Percentiles rank a stretch among this genome's conserved stretches.
These are phyloP conservation scores for Tetramitus jugosus DNA, from an alignment of 208 protist genomes.

Conservation along the genomic window DNA sequence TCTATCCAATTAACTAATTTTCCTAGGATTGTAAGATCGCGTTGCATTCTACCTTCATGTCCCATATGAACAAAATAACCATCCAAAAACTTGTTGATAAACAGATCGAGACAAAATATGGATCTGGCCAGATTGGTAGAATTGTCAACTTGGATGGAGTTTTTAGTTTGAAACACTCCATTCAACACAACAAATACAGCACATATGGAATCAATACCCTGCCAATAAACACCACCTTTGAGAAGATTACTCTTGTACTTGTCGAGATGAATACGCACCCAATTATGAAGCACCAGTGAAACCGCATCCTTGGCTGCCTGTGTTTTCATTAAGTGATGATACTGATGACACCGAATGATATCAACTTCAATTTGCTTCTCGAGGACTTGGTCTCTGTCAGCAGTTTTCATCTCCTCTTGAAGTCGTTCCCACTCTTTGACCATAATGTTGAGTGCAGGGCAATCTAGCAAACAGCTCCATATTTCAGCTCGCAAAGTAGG, in stretches of 20 bases:
- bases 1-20: slow-evolving; percentile 67
- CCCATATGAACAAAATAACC: slow-evolving; percentile 55
- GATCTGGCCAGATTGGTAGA: too few species aligned
- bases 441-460: background rate
- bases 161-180: slow-evolving; percentile 52
- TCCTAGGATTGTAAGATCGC: slow-evolving; percentile 54
- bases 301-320: slow-evolving; percentile 59
- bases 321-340: slow-evolving; percentile 66
- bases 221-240: slow-evolving; percentile 73
- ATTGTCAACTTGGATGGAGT: too few species aligned
- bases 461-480: background rate
- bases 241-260: too few species aligned
- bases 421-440: background rate
- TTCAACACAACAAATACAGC: slow-evolving; percentile 58
- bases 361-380: slow-evolving; percentile 83
- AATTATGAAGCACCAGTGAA: slow-evolving; percentile 62
- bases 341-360: slow-evolving; percentile 85
- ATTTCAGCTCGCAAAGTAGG: slow-evolving; percentile 4
- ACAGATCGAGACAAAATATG: slow-evolving; percentile 53
- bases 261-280: slow-evolving; percentile 50
- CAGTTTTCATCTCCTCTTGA: background rate
- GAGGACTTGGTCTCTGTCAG: background rate
- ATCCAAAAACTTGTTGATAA: slow-evolving; percentile 66
- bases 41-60: slow-evolving; percentile 46
- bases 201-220: slow-evolving; percentile 80